phyloP scores from a whole-genome alignment of 2,329 filamentous ascomycete species.

The Alternaria sp. region DNA sequence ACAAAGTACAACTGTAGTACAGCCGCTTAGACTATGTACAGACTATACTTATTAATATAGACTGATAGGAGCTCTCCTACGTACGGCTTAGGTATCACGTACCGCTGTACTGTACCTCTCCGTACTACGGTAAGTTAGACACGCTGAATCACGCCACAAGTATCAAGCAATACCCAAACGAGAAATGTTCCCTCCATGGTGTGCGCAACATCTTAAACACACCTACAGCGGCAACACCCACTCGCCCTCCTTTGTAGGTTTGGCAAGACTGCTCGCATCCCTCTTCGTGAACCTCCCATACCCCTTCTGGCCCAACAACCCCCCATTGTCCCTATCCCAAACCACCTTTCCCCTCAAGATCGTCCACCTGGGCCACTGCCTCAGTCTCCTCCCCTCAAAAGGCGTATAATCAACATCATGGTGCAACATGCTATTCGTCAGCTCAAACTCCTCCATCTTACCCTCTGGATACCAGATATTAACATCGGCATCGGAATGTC shows the following conservation, averaged over 20 bases:
- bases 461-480: slow-evolving; percentile 59
- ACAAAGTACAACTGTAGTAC: no score
- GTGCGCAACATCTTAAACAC: neutral
- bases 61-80: no score
- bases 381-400: slow-evolving; percentile 64
- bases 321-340: slow-evolving; percentile 64
- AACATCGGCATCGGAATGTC: slow-evolving; percentile 63
- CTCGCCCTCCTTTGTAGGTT: slow-evolving; percentile 33
- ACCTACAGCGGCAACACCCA: slow-evolving; percentile 30
- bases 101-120: no score
- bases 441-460: slow-evolving; percentile 52
- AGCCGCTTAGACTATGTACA: no score
- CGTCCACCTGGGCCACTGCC: slow-evolving; percentile 69
- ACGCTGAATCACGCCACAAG: no score
- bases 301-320: slow-evolving; percentile 58
- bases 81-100: no score
- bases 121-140: no score
- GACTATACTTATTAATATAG: no score
- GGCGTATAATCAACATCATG: slow-evolving; percentile 71
- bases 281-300: slow-evolving; percentile 61
- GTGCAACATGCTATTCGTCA: slow-evolving; percentile 65
- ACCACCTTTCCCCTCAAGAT: slow-evolving; percentile 66
- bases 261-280: slow-evolving; percentile 50
- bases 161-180: no score
- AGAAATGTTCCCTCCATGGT: neutral